Evolutionary conservation across 148 eudicot species (phyloP).

Genomic region (Rhododendron vialii): DNA sequence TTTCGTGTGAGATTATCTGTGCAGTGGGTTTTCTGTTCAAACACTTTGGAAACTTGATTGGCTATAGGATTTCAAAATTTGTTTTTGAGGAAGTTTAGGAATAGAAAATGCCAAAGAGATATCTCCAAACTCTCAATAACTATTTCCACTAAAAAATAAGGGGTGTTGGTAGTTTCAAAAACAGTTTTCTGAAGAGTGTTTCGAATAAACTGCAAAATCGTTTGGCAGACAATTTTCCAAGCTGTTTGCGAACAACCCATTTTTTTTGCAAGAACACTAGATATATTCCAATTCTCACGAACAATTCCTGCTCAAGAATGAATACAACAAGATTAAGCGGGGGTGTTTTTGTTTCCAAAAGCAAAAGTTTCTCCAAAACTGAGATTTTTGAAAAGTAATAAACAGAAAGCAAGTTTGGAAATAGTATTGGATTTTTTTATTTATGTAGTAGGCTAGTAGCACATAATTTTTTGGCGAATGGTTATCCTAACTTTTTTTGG

Average conservation of each 20-base stretch:
- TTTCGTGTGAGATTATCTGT: not conserved
- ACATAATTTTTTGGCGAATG: too few relatives aligned
- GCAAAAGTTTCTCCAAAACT: too few relatives aligned
- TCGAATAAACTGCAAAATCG: too few relatives aligned
- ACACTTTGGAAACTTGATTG: not conserved
- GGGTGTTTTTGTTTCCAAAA: too few relatives aligned
- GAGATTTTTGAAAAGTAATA: too few relatives aligned
- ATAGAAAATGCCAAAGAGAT: not conserved
- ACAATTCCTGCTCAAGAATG: not conserved
- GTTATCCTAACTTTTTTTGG: too few relatives aligned
- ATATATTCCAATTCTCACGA: not conserved
- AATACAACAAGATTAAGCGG: not conserved
- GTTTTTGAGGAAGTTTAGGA: not conserved
- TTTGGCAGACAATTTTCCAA: not conserved
- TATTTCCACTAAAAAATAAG: not conserved
- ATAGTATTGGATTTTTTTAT: too few relatives aligned
- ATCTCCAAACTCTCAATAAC: not conserved
- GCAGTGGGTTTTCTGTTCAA: not conserved
- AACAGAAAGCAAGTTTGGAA: too few relatives aligned
- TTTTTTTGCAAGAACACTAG: not conserved
- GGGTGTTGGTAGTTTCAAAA: not conserved
- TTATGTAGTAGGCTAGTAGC: too few relatives aligned
- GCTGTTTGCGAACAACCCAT: not conserved
- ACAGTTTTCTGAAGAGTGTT: not conserved
- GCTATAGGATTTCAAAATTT: not conserved